Conservation (phyloP, 768 basidiomycete genomes). For the Trametes gibbosa region DNA sequence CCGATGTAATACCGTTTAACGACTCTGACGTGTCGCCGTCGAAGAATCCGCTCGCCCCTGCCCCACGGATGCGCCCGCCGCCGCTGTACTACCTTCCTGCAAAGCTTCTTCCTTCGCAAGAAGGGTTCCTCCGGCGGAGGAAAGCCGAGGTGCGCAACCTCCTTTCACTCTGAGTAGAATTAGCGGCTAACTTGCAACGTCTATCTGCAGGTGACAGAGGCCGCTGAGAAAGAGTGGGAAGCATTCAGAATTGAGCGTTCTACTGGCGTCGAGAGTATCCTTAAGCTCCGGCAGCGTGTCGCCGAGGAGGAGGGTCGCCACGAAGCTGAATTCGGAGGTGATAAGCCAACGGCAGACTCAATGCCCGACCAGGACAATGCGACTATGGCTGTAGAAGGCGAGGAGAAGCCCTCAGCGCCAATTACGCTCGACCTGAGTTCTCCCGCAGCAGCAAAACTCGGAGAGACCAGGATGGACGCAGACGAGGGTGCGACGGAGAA, state of each 20-base stretch:
- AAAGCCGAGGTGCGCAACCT: slow-evolving; percentile 55
- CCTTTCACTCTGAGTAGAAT: not conserved
- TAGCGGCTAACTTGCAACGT: not conserved
- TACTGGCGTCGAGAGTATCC: slow-evolving; percentile 59
- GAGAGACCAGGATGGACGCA: slow-evolving; percentile 35
- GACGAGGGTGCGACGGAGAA: slow-evolving; percentile 32
- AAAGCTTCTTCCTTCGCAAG: slow-evolving; percentile 65
- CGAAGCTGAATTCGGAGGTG: slow-evolving; percentile 37
- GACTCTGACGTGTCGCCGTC: slow-evolving; percentile 31
- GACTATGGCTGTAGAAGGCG: slow-evolving; percentile 25
- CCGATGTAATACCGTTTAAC: slow-evolving; percentile 53
- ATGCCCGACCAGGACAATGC: slow-evolving; percentile 19
- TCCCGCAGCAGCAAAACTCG: not conserved
- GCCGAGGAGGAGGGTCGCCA: slow-evolving; percentile 60
- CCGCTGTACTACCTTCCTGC: slow-evolving; percentile 77
- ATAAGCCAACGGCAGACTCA: slow-evolving; percentile 24
- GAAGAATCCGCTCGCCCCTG: slow-evolving; percentile 39
- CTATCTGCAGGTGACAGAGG: slow-evolving; percentile 50
- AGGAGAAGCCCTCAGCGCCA: slow-evolving; percentile 10
- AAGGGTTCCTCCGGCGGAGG: slow-evolving; percentile 58
- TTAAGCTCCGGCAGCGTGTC: slow-evolving; percentile 58
- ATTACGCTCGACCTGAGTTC: not conserved
- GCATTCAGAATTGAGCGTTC: slow-evolving; percentile 60
- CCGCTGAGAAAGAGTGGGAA: slow-evolving; percentile 67
- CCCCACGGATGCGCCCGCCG: slow-evolving; percentile 65